Evolutionary conservation across 1,284 basidiomycete species (phyloP), one percentile per base, ranked within the genome.

Genomic region (Tilletia caries): DNA sequence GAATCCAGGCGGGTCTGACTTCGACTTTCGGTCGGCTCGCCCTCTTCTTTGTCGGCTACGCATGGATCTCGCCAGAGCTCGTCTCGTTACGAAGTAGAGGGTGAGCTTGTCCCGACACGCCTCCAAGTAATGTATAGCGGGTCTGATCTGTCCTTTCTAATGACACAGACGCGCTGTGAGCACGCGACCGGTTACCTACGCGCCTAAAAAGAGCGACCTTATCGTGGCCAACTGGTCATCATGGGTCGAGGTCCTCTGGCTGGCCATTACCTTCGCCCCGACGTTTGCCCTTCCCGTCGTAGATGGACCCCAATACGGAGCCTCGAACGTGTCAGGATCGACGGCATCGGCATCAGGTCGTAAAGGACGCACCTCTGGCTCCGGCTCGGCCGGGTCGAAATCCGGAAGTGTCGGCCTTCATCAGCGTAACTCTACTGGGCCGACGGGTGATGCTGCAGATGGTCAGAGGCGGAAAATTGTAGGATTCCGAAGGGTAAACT

Each of bases 141-240:
- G 46, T 1, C 33, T 33, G 3, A 34, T 72, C 29, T 12, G 15
- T 1, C 37, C 23, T 29, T 54, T 29, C 29, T n/a, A n/a, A n/a
- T n/a, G n/a, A 29, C 23, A 60, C 69, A 2, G 71, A 68, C 3
- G 62, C 27, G 33, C 64, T 43, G 10, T 29, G 34, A 18, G 34
- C 29, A 27, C 41, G 25, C 29, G 20, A 6, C 23, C 50, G 3
- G 48, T 66, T n/a, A 52, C 71, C 0, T 72, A 67, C 41, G 68
- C 50, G 29, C 75, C 70, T 0, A 25, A 50, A 10, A 72, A 70
- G 29, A 77, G 79, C 12, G 79, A 80, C 68, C 1, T 82, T 25
- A 75, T 83, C 54, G 23, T 83, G 32, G 62, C 76, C 5, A 83
- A 83, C 46, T 76, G 75, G n/a, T 76, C 76, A 0, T 76, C 73